Percentiles rank a stretch among this genome's conserved stretches.
Evolutionary conservation across 257 asterid species (phyloP).

Genomic region (Penstemon newberryi): DNA sequence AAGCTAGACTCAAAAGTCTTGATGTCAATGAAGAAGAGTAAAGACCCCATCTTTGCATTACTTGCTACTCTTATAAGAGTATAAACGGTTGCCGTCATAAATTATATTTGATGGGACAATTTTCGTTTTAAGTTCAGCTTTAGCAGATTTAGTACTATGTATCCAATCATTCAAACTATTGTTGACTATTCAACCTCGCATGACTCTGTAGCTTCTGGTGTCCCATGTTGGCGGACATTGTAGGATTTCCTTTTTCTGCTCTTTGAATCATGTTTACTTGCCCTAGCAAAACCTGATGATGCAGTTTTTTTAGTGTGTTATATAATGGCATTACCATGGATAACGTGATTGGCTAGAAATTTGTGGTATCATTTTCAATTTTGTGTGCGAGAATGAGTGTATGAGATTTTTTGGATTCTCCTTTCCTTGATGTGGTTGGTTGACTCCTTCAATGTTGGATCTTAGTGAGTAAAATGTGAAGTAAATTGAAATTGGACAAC

Average conservation of each 20-base stretch:
- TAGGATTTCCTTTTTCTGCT: conserved; percentile 18
- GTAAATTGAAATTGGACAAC: too few species aligned
- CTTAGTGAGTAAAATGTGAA: too few species aligned
- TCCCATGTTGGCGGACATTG: conserved; percentile 32
- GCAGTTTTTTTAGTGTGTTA: too few species aligned
- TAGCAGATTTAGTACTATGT: conserved; percentile 32
- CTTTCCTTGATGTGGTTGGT: too few species aligned
- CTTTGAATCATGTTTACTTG: conserved; percentile 12
- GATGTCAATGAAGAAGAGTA: conserved; percentile 55
- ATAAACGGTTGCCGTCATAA: conserved; percentile 26
- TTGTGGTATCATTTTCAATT: too few species aligned
- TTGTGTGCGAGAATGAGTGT: too few species aligned
- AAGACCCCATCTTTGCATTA: conserved; percentile 18
- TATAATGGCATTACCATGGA: too few species aligned
- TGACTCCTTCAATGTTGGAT: too few species aligned
- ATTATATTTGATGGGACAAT: conserved; percentile 32
- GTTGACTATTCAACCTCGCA: conserved; percentile 12
- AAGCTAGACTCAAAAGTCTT: conserved; percentile 64
- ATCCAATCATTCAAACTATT: conserved; percentile 31
- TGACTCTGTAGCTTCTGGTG: conserved; percentile 30
- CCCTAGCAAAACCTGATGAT: conserved; percentile 13
- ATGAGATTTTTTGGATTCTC: too few species aligned
- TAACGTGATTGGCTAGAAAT: too few species aligned
- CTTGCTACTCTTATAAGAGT: conserved; percentile 17
- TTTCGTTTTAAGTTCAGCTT: conserved; percentile 27